Percentiles rank a stretch among this genome's conserved stretches.
Evolutionary conservation across 2,329 filamentous ascomycete species (phyloP).

Genomic region (Coleophoma cylindrospora): DNA sequence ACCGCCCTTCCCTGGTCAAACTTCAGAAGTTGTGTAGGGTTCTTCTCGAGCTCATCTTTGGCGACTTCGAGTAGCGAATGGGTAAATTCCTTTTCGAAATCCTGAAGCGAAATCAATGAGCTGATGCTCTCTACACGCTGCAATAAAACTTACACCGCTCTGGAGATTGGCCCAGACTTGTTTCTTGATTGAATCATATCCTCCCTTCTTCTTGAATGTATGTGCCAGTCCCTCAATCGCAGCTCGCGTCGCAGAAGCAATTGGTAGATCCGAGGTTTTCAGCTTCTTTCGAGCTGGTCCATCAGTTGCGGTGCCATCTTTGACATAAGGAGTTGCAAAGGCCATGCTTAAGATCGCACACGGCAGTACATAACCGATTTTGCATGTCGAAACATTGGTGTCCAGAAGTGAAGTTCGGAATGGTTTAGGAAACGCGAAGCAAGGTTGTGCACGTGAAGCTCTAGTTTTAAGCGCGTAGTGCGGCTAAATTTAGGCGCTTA

Average conservation of each 20-base stretch:
- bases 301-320: slow-evolving; percentile 10
- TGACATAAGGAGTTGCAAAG: slow-evolving; percentile 12
- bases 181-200: slow-evolving; percentile 74
- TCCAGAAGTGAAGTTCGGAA: too few relatives aligned
- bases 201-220: slow-evolving; percentile 81
- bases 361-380: too few relatives aligned
- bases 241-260: slow-evolving; percentile 66
- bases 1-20: slow-evolving; percentile 70
- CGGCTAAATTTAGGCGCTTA: background rate
- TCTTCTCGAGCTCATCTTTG: slow-evolving; percentile 69
- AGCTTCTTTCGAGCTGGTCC: slow-evolving; percentile 42
- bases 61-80: slow-evolving; percentile 65
- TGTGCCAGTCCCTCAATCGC: slow-evolving; percentile 74
- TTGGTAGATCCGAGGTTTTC: slow-evolving; percentile 70
- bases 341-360: slow-evolving; percentile 8
- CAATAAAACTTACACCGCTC: slow-evolving; percentile 47
- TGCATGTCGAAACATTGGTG: too few relatives aligned
- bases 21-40: slow-evolving; percentile 65
- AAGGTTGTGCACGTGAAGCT: background rate
- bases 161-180: slow-evolving; percentile 72
- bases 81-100: slow-evolving; percentile 63
- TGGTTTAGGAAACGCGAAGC: background rate
- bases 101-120: slow-evolving; percentile 36
- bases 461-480: background rate
- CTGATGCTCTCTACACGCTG: slow-evolving; percentile 1